Base-by-base conservation (phyloP, 2,329 filamentous ascomycete genomes). In the Epichloe typhina region DNA sequence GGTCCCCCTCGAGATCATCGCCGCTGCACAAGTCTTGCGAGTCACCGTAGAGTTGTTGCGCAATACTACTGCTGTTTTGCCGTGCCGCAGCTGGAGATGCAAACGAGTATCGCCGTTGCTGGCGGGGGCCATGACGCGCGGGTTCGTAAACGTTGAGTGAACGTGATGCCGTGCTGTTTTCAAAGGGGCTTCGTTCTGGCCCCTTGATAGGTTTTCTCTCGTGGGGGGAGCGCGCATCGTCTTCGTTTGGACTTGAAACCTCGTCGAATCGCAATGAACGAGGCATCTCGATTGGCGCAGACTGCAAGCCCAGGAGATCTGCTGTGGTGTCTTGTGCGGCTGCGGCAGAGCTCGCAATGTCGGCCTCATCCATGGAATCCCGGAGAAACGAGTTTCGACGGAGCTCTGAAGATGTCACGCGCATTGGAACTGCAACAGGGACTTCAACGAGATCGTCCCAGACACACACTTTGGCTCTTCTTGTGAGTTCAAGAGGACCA, bases 391-490 rank as follows among this genome's bases (percentile, higher is more conserved):
- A 55, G 57, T 80, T 82, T 50, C 86, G 79, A 53, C 84, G 82
- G 72, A 88, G 84, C 62, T 97, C 91, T n/a, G 83, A 82, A 4
- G 87, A 91, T 7, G 90, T 86, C 8, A 80, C 79, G 47, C 87
- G 83, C 75, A 98, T 83, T 23, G 91, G 91, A 35, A 96, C 88
- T 3, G 90, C 93, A 46, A 97, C 84, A 2, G 93, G 93, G 15
- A 98, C 86, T 61, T 98, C 93, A 21, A 98, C 93, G 21, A 97
- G 72, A 63, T 98, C 93, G 62, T 98, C 93, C 93, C 93, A 98
- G 12, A 98, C 91, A 60, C 89, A 95, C 17, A 98, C 91, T 59
- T 91, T 83, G 46, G 88, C 85, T 57, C 93, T 79, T 55, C 93
- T 79, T 4, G 93, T 97, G 49, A 98, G 78, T 68, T 97, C 93